Evolutionary conservation across 371 early-diverging fungal species (phyloP).

Genomic region (Mycotypha africana): DNA sequence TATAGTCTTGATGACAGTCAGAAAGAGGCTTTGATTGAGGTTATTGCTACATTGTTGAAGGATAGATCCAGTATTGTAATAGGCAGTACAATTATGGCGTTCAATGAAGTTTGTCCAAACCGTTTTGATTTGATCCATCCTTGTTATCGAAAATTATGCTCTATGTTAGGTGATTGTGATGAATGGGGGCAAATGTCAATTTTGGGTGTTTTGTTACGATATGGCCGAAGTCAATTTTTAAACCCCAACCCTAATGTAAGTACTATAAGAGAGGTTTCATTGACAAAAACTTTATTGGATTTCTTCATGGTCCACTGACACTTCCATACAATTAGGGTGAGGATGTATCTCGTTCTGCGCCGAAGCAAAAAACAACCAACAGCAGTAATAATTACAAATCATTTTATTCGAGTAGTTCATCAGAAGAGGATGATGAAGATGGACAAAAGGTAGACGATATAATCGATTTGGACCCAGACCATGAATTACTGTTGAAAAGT

Average conservation of each 20-base stretch:
- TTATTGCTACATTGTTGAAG: slow-evolving; percentile 70
- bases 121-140: slow-evolving; percentile 82
- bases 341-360: slow-evolving; percentile 24
- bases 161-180: slow-evolving; percentile 81
- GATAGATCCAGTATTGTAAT: slow-evolving; percentile 86
- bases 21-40: slow-evolving; percentile 70
- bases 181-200: slow-evolving; percentile 94
- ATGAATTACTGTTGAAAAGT: slow-evolving; percentile 63
- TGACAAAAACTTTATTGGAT: no score
- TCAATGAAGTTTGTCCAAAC: slow-evolving; percentile 82
- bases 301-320: no score
- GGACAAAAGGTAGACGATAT: slow-evolving; percentile 23
- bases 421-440: slow-evolving; percentile 28
- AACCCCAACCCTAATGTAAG: slow-evolving; percentile 51
- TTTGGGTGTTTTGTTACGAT: slow-evolving; percentile 71
- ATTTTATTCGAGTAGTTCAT: slow-evolving; percentile 38
- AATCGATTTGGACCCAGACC: slow-evolving; percentile 66
- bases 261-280: no score
- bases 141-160: slow-evolving; percentile 85
- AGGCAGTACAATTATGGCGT: slow-evolving; percentile 83
- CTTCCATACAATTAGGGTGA: no score
- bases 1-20: slow-evolving; percentile 77
- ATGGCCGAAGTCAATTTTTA: slow-evolving; percentile 67
- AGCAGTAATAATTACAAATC: no score
- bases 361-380: slow-evolving; percentile 17